A percentile compares a stretch with the other conserved stretches of the same genome.
phyloP scores from a whole-genome alignment of 2,329 filamentous ascomycete genomes.

The Pseudocercospora fijiensis region DNA sequence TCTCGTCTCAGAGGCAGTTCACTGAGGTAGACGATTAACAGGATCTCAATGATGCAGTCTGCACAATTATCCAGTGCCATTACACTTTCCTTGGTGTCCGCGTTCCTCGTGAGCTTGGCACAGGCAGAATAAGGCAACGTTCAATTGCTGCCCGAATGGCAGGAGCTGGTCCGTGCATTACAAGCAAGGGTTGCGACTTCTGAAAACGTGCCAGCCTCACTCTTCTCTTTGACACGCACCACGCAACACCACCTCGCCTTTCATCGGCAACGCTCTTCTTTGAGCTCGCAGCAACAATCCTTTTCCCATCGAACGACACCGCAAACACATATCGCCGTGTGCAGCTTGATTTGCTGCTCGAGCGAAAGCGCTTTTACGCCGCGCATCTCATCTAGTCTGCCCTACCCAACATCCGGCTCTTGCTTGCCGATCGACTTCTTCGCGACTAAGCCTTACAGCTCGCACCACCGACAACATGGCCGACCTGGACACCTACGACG shows the following conservation, averaged over 20 bases:
- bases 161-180: background rate
- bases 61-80: background rate
- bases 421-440: conserved; percentile 2
- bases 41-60: no score
- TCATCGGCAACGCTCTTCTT: background rate
- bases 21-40: no score
- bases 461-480: conserved; percentile 37
- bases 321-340: background rate
- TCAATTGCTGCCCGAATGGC: background rate
- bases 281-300: background rate
- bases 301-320: background rate
- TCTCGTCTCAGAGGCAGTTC: background rate
- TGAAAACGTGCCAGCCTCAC: conserved; percentile 1
- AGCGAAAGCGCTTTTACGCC: background rate
- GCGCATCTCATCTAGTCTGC: background rate
- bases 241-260: background rate
- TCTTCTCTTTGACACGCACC: background rate
- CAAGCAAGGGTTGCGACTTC: conserved; percentile 1
- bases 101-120: background rate
- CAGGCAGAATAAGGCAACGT: background rate
- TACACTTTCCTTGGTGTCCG: background rate
- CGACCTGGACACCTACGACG: conserved; percentile 63
- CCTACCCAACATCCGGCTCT: background rate
- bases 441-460: background rate
- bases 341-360: no score